A percentile compares a stretch with the other conserved stretches of the same genome.
These are phyloP conservation scores for Lizonia empirigonia DNA, from an alignment of 2,329 filamentous ascomycete genomes.

Conservation along the genomic window DNA sequence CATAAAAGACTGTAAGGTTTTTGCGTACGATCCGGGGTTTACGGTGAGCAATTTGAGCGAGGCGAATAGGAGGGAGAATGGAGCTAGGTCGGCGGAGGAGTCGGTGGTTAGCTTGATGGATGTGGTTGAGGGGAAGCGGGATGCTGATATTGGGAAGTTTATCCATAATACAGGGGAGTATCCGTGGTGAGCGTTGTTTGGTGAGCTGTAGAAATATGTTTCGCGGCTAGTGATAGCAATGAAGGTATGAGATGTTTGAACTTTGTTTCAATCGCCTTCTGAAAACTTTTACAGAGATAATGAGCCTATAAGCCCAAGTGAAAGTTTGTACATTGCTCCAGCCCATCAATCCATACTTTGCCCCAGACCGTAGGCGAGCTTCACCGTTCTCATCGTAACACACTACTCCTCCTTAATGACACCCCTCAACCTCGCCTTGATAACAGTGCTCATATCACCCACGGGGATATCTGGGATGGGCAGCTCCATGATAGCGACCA, in stretches of 20 bases:
- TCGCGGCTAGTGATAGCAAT: background rate
- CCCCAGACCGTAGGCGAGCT: background rate
- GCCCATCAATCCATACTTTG: background rate
- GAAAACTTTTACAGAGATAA: background rate
- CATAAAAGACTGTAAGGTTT: no score
- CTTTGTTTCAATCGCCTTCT: background rate
- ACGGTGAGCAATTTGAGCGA: constrained; percentile 42
- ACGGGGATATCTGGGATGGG: constrained; percentile 20
- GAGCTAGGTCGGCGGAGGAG: constrained; percentile 44
- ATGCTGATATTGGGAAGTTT: constrained; percentile 41
- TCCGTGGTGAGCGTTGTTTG: constrained; percentile 34
- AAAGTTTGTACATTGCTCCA: background rate
- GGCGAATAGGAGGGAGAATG: constrained; percentile 43
- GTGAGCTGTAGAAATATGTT: background rate
- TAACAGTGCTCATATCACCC: constrained; percentile 22
- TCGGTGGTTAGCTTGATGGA: constrained; percentile 44
- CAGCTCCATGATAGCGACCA: constrained; percentile 26
- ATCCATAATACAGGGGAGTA: constrained; percentile 41
- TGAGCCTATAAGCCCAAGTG: background rate
- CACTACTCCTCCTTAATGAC: constrained; percentile 19
- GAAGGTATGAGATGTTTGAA: background rate
- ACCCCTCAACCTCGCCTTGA: constrained; percentile 14
- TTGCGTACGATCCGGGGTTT: constrained; percentile 49
- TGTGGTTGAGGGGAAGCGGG: constrained; percentile 47
- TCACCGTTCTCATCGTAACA: background rate